phyloP scores from a whole-genome alignment of 1,139 yeast genomes.

The Geotrichum bryndzae region DNA sequence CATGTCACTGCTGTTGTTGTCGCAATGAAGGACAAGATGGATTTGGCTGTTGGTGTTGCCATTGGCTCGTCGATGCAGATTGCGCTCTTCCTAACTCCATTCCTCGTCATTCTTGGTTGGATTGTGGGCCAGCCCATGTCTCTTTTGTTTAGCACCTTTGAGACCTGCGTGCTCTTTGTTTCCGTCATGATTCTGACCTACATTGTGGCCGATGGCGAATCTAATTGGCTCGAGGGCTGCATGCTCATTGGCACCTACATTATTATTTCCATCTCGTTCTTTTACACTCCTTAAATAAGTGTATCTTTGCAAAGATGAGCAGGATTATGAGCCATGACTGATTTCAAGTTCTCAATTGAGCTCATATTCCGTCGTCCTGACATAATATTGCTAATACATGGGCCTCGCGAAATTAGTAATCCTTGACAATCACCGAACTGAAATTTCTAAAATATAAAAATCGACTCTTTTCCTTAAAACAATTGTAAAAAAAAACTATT shows the following conservation, averaged over 20 bases:
- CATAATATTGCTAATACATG: too few species aligned
- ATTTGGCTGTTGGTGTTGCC: conserved; percentile 93
- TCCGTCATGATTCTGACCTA: conserved; percentile 84
- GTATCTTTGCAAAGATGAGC: not conserved
- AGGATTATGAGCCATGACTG: not conserved
- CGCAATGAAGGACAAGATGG: conserved; percentile 95
- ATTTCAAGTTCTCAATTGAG: not conserved
- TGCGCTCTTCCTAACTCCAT: conserved; percentile 90
- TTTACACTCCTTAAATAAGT: conserved; percentile 2
- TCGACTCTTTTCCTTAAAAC: too few species aligned
- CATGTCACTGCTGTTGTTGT: conserved; percentile 94
- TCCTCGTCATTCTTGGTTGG: conserved; percentile 95
- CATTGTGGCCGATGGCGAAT: conserved; percentile 85
- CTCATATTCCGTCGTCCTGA: too few species aligned
- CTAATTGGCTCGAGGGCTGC: conserved; percentile 95
- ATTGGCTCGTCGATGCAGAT: conserved; percentile 93
- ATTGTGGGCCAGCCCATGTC: conserved; percentile 84
- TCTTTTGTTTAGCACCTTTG: conserved; percentile 82
- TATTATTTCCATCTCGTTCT: conserved; percentile 83
- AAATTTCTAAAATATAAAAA: too few species aligned
- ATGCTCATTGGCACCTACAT: conserved; percentile 82
- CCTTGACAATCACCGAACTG: too few species aligned
- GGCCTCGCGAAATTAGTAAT: too few species aligned
- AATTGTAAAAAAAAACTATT: too few species aligned
- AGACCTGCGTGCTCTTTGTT: conserved; percentile 83